Conservation (phyloP, 176 grass and related monocot genomes). For the Cymbopogon citratus region DNA sequence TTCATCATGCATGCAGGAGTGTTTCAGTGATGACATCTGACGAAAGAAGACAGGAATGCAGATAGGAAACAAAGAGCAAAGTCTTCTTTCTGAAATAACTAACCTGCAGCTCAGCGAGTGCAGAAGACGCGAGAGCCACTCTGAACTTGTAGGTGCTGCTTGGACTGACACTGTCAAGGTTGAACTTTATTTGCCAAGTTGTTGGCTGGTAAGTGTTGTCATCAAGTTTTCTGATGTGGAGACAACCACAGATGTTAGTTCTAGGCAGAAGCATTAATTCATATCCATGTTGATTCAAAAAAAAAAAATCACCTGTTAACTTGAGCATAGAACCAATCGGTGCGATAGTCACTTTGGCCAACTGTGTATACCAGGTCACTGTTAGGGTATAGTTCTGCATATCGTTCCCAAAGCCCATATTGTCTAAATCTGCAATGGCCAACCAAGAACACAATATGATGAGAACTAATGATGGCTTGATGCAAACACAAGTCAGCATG, state of each 20-base stretch:
- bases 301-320: conserved; percentile 60
- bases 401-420: conserved; percentile 95
- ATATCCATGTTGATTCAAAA: neutral
- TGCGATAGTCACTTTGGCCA: conserved; percentile 61
- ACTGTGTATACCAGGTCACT: conserved; percentile 64
- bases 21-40: neutral
- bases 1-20: neutral
- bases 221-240: conserved; percentile 48
- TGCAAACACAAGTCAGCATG: neutral
- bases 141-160: conserved; percentile 60
- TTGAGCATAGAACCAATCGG: conserved; percentile 90
- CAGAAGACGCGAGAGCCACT: conserved; percentile 75
- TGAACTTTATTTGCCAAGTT: conserved; percentile 91
- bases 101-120: conserved; percentile 72
- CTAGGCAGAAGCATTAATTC: neutral
- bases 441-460: neutral
- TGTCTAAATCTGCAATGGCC: conserved; percentile 58
- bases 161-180: conserved; percentile 43
- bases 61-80: neutral
- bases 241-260: neutral
- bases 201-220: conserved; percentile 56
- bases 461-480: neutral
- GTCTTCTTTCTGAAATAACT: conserved; percentile 35
- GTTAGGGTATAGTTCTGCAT: conserved; percentile 63
- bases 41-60: neutral